A percentile compares a stretch with the other conserved stretches of the same genome.
phyloP scores from a whole-genome alignment of 2,329 filamentous ascomycete genomes.

The Monosporascus sp. region DNA sequence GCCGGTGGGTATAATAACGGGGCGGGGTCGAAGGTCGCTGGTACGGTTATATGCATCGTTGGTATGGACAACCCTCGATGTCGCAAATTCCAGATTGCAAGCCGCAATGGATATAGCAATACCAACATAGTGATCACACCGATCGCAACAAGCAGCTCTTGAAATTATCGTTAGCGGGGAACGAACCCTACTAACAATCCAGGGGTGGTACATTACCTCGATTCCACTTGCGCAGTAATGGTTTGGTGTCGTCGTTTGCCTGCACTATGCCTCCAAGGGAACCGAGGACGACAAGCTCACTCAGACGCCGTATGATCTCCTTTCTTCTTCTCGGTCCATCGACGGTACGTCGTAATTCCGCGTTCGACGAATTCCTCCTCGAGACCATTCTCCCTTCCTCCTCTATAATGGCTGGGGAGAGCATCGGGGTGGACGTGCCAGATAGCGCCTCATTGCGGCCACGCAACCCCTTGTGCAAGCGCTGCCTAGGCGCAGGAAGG shows the following conservation, averaged over 20 bases:
- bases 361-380: conserved; percentile 18
- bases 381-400: conserved; percentile 30
- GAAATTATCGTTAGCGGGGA: neutral
- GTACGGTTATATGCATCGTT: conserved; percentile 49
- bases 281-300: conserved; percentile 48
- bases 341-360: conserved; percentile 20
- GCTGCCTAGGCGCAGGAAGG: conserved; percentile 70
- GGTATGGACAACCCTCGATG: conserved; percentile 31
- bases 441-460: conserved; percentile 52
- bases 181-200: conserved; percentile 2
- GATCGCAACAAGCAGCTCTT: conserved; percentile 39
- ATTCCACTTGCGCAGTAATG: conserved; percentile 41
- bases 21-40: conserved; percentile 81
- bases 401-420: conserved; percentile 42
- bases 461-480: conserved; percentile 72
- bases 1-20: conserved; percentile 81
- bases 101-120: conserved; percentile 54
- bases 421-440: conserved; percentile 49
- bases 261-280: conserved; percentile 44
- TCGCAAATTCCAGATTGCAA: conserved; percentile 45
- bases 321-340: conserved; percentile 40
- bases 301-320: conserved; percentile 46
- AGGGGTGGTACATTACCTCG: conserved; percentile 34
- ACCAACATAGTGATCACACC: conserved; percentile 34
- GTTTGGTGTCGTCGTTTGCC: conserved; percentile 40